Evolutionary conservation across 73 alveolate genomes (phyloP).

Genomic region (Urostyla sp.): DNA sequence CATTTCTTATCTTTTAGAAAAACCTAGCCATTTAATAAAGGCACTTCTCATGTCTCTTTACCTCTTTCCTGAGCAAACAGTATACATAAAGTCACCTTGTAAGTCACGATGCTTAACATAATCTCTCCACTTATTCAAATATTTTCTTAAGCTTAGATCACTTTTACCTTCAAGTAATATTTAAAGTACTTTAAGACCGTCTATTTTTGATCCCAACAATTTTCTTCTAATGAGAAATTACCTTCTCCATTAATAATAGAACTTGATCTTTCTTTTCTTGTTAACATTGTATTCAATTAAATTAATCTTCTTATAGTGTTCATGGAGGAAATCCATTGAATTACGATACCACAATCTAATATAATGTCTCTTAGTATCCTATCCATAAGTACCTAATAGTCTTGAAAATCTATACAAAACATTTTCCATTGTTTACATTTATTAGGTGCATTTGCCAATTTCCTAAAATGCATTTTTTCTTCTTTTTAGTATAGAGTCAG

Average conservation of each 20-base stretch:
- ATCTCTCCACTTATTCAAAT: constrained; percentile 60
- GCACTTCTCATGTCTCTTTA: constrained; percentile 29
- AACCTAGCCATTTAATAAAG: constrained; percentile 56
- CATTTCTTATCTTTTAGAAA: constrained; percentile 7
- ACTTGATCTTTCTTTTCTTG: constrained; percentile 42
- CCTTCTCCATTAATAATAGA: constrained; percentile 67
- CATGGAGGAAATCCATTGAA: constrained; percentile 58
- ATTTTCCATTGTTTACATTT: not conserved
- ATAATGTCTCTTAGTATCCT: constrained; percentile 37
- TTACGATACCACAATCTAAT: constrained; percentile 65
- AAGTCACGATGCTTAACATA: not conserved
- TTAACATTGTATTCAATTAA: constrained; percentile 46
- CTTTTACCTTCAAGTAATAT: constrained; percentile 3
- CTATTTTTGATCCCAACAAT: constrained; percentile 43
- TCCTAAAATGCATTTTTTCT: constrained; percentile 41
- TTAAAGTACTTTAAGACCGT: constrained; percentile 33
- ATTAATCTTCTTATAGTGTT: constrained; percentile 43
- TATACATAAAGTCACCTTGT: constrained; percentile 8
- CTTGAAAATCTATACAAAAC: not conserved
- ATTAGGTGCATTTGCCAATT: constrained; percentile 12
- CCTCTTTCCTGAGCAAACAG: constrained; percentile 10
- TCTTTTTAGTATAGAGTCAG: constrained; percentile 1
- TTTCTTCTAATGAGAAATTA: constrained; percentile 44
- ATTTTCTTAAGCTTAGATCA: constrained; percentile 30
- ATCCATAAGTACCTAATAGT: constrained; percentile 1